Conservation (phyloP, 805 yeast species). For the Candida odintsovae region DNA sequence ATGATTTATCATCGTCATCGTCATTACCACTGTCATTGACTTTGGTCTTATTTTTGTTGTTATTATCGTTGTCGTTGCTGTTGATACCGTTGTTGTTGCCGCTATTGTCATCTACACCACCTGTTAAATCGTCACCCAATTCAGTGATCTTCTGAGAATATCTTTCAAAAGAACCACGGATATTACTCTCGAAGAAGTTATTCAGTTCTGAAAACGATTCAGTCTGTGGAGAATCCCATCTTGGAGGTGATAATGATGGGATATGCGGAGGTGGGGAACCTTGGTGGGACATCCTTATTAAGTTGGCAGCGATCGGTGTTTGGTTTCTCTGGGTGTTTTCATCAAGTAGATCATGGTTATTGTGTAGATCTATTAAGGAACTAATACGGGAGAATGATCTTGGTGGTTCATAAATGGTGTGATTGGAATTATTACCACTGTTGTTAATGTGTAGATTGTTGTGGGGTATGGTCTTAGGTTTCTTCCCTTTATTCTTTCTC, state of each 20-base stretch:
- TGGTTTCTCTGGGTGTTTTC: slow-evolving; percentile 10
- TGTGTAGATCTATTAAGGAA: neutral
- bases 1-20: neutral
- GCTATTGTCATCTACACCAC: neutral
- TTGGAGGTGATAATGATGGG: slow-evolving; percentile 1
- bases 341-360: slow-evolving; percentile 7
- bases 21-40: neutral
- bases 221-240: slow-evolving; percentile 12
- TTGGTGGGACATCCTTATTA: slow-evolving; percentile 10
- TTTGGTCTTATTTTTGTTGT: too few species aligned
- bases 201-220: slow-evolving; percentile 18
- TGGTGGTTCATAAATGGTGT: neutral
- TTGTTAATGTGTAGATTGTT: neutral
- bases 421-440: neutral
- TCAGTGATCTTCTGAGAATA: slow-evolving; percentile 12
- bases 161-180: slow-evolving; percentile 14
- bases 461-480: neutral
- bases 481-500: neutral
- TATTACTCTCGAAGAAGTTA: slow-evolving; percentile 21
- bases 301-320: slow-evolving; percentile 20
- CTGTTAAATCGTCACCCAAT: neutral
- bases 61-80: too few species aligned
- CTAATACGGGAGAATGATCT: neutral
- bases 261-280: slow-evolving; percentile 7
- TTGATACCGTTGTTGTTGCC: neutral